Percentiles rank a stretch among this genome's conserved stretches.
Evolutionary conservation across 2,329 filamentous ascomycete species (phyloP).

Genomic region (Stagonosporopsis tanaceti): DNA sequence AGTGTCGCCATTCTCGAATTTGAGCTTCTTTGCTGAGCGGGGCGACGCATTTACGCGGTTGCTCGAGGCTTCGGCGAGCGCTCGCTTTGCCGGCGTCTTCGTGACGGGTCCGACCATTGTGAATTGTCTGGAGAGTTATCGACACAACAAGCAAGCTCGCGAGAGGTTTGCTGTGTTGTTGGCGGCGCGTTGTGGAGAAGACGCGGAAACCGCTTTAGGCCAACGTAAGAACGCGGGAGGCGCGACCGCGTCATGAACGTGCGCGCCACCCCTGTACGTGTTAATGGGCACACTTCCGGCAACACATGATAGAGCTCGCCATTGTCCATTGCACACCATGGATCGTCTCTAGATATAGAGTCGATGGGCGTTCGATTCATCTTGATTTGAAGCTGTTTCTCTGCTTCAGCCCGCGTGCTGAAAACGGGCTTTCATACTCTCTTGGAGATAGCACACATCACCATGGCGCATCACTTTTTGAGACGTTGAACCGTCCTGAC

Average conservation of each 20-base stretch:
- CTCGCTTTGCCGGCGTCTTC: conserved; percentile 54
- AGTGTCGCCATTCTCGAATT: conserved; percentile 70
- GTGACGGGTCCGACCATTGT: conserved; percentile 46
- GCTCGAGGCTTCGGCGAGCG: conserved; percentile 56
- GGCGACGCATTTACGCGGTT: conserved; percentile 56
- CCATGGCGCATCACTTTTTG: background rate
- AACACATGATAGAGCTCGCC: background rate
- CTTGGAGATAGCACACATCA: background rate
- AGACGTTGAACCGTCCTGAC: background rate
- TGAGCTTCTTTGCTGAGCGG: conserved; percentile 78
- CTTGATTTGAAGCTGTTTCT: background rate
- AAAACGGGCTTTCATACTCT: no score
- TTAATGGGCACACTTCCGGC: conserved; percentile 27
- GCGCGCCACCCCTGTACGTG: conserved; percentile 39
- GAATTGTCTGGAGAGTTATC: background rate
- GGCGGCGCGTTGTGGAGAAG: conserved; percentile 18
- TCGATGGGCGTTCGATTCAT: background rate
- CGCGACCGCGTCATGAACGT: conserved; percentile 32
- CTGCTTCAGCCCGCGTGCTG: background rate
- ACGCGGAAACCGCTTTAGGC: conserved; percentile 25
- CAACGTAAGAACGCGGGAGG: conserved; percentile 40
- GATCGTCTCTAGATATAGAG: background rate
- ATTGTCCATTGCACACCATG: no score
- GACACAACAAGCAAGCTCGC: background rate
- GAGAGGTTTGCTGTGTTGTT: conserved; percentile 6